Evolutionary conservation across 1,284 basidiomycete genomes (phyloP), one percentile per base, ranked within the genome.

Genomic region (Melampsora larici-populina): DNA sequence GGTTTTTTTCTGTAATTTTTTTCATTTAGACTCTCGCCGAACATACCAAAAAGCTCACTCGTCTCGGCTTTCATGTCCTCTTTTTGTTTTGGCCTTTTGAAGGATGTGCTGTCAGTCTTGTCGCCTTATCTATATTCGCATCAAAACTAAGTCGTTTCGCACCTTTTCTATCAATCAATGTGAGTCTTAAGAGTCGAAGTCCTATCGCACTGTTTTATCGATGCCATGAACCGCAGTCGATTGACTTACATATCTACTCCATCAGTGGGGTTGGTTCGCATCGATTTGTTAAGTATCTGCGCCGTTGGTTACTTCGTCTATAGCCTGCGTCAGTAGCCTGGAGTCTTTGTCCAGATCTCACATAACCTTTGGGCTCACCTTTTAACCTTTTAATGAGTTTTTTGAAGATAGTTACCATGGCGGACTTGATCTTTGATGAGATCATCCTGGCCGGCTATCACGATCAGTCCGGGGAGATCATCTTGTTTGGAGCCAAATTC

Each of bases 71-170:
- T 55, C 7, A 55, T 24, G 17, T 13, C 18, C 6, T 55, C 17
- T 55, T 55, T 21, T 55, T 21, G 17, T 55, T 55, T 21, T 55
- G 24, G 24, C 4, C 3, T 55, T 55, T 17, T 55, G 15, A 55
- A 55, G 51, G 51, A 55, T 55, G 24, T 55, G 51, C 7, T 55
- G 51, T 55, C 51, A 55, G 51, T 55, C 51, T 55, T 55, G 51
- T 55, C 24, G 24, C 15, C 24, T 55, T 1, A 21, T 55, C 7
- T 55, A 55, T 55, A 7, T 55, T 8, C 3, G 51, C 9, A 7
- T 55, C 8, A 55, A 55, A 55, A 21, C 2, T 21, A 55, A 55
- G 24, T 55, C 51, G 24, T 55, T 55, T 55, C 51, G 24, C 7
- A 15, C 21, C 24, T 55, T 55, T 17, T 21, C 4, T 3, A 21